phyloP scores from a whole-genome alignment of 768 basidiomycete species.

The Collybia sordida region DNA sequence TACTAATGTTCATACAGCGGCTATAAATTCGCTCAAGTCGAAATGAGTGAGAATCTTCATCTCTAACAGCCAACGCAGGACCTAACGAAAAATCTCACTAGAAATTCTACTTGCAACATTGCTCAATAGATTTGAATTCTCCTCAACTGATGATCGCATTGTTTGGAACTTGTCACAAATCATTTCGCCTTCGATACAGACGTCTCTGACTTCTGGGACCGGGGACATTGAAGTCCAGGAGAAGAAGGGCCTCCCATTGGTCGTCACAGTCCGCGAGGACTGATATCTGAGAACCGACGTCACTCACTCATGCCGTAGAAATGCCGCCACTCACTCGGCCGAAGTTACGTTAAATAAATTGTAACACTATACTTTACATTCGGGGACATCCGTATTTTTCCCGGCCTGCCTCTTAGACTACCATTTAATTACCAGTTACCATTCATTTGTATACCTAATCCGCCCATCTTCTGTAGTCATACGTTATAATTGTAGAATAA shows the following conservation, averaged over 20 bases:
- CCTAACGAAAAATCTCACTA: conserved; percentile 12
- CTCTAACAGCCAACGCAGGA: neutral
- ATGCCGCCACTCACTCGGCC: too few species aligned
- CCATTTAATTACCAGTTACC: too few species aligned
- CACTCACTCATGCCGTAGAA: too few species aligned
- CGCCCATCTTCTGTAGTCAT: too few species aligned
- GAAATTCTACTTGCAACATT: conserved; percentile 40
- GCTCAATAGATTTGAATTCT: conserved; percentile 34
- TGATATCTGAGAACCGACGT: neutral
- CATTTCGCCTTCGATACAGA: conserved; percentile 40
- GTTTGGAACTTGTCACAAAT: conserved; percentile 51
- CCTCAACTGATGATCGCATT: conserved; percentile 32
- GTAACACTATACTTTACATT: too few species aligned
- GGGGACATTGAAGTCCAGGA: conserved; percentile 21
- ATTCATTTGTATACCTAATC: too few species aligned
- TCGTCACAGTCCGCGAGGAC: conserved; percentile 17
- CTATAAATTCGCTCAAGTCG: conserved; percentile 55
- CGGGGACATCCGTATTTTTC: too few species aligned
- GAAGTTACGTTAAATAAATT: too few species aligned
- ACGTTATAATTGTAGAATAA: too few species aligned
- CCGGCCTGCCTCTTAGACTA: too few species aligned
- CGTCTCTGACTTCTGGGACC: conserved; percentile 4
- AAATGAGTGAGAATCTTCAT: conserved; percentile 46
- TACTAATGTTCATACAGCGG: conserved; percentile 26
- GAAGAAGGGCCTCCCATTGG: conserved; percentile 35